Conservation (phyloP, 2,329 filamentous ascomycete species). For the Fusarium sp. region DNA sequence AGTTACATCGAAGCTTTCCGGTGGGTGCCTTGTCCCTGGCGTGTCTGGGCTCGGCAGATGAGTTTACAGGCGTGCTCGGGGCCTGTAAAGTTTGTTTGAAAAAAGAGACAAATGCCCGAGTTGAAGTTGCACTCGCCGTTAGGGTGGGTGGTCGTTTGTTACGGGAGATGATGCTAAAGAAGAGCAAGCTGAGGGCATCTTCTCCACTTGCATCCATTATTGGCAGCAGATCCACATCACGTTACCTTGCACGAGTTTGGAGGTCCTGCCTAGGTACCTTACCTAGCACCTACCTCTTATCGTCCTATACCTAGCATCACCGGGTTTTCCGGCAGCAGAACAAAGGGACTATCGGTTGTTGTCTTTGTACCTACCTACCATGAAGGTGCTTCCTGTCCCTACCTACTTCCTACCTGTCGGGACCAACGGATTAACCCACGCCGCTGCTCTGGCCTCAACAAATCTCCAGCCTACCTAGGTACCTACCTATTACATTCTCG, state of each 20-base stretch:
- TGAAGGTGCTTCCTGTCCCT: too few species aligned
- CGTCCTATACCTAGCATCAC: too few species aligned
- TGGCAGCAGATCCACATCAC: conserved; percentile 27
- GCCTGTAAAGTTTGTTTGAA: conserved; percentile 14
- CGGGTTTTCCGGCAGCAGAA: too few species aligned
- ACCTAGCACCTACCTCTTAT: too few species aligned
- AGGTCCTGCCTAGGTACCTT: conserved; percentile 6
- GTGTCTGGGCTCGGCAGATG: conserved; percentile 37
- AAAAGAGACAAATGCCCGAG: background rate
- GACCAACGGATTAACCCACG: too few species aligned
- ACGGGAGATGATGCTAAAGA: conserved; percentile 29
- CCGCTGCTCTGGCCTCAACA: too few species aligned
- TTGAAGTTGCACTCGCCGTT: conserved; percentile 33
- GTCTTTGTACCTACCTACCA: too few species aligned
- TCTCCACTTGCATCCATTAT: conserved; percentile 13
- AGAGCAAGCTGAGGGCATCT: conserved; percentile 8
- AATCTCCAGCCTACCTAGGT: too few species aligned
- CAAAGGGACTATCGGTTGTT: too few species aligned
- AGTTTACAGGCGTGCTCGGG: conserved; percentile 17
- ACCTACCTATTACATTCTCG: too few species aligned
- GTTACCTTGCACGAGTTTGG: conserved; percentile 36
- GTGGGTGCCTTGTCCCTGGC: conserved; percentile 31
- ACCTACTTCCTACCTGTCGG: too few species aligned
- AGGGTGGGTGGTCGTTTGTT: conserved; percentile 36
- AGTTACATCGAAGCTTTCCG: conserved; percentile 35